Evolutionary conservation across 345 rosid genomes (phyloP).

Genomic region (Citrus reticulata): DNA sequence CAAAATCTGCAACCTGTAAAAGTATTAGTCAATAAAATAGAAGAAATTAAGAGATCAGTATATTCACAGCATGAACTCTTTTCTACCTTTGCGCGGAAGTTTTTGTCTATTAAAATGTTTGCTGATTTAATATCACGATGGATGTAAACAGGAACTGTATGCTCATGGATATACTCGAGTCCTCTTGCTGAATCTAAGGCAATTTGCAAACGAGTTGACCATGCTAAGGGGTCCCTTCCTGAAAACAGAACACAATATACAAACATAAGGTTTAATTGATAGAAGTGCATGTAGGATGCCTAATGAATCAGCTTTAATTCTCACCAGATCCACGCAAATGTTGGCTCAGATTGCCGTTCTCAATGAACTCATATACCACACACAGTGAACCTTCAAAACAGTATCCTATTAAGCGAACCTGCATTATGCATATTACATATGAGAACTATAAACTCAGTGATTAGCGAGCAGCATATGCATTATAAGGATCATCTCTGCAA

Average conservation of each 20-base stretch:
- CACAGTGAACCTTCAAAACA: conserved; percentile 91
- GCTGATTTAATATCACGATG: conserved; percentile 95
- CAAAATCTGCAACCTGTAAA: conserved; percentile 90
- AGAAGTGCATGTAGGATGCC: neutral
- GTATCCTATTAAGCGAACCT: conserved; percentile 91
- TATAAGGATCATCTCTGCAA: neutral
- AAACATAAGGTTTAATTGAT: neutral
- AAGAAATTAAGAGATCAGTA: neutral
- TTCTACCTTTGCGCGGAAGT: conserved; percentile 74
- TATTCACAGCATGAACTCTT: neutral
- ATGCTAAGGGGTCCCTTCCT: conserved; percentile 72
- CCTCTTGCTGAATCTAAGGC: conserved; percentile 98
- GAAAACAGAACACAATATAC: conserved; percentile 14
- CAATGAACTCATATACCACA: conserved; percentile 82
- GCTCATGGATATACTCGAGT: conserved; percentile 95
- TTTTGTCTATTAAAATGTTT: conserved; percentile 85
- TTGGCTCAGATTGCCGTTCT: conserved; percentile 87
- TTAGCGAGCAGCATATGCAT: neutral
- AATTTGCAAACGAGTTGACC: conserved; percentile 87
- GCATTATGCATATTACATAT: conserved; percentile 8
- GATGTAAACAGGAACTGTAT: conserved; percentile 92
- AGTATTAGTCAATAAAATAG: neutral
- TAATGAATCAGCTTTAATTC: neutral
- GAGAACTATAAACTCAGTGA: neutral
- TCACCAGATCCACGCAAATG: conserved; percentile 84